phyloP scores from a whole-genome alignment of 2,329 filamentous ascomycete species.

The Diplodia intermedia region DNA sequence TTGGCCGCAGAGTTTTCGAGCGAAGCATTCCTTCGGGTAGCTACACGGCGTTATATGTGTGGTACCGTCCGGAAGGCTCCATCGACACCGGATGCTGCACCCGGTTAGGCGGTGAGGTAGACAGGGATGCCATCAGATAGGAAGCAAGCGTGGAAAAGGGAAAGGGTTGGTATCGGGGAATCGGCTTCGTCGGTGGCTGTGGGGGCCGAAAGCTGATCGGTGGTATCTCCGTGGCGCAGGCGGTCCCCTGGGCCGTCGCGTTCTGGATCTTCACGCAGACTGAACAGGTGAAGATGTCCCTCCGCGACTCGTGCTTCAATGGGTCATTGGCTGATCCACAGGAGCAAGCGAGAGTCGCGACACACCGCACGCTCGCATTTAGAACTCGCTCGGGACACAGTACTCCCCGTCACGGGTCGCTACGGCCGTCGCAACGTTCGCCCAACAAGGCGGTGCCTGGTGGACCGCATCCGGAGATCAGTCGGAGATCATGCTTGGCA shows the following conservation, averaged over 20 bases:
- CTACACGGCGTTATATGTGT: too few relatives aligned
- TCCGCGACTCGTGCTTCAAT: neutral
- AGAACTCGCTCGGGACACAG: neutral
- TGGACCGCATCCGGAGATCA: neutral
- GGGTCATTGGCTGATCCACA: neutral
- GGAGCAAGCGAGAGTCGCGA: neutral
- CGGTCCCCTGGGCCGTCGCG: neutral
- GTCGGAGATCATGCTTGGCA: neutral
- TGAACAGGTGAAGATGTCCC: neutral
- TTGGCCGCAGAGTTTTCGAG: too few relatives aligned
- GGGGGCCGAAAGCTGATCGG: neutral
- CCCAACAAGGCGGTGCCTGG: neutral
- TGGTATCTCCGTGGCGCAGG: neutral
- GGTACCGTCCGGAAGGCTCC: too few relatives aligned
- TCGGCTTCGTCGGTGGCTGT: neutral
- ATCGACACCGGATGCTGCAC: too few relatives aligned
- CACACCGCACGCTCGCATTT: neutral
- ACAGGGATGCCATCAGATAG: too few relatives aligned
- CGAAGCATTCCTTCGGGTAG: too few relatives aligned
- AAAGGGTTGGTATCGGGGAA: too few relatives aligned
- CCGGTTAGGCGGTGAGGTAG: too few relatives aligned
- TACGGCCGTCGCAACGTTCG: neutral
- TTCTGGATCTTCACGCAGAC: neutral
- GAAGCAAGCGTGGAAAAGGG: too few relatives aligned
- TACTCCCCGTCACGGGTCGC: neutral